Evolutionary conservation across 257 asterid genomes (phyloP).

Genomic region (Henckelia pumila): DNA sequence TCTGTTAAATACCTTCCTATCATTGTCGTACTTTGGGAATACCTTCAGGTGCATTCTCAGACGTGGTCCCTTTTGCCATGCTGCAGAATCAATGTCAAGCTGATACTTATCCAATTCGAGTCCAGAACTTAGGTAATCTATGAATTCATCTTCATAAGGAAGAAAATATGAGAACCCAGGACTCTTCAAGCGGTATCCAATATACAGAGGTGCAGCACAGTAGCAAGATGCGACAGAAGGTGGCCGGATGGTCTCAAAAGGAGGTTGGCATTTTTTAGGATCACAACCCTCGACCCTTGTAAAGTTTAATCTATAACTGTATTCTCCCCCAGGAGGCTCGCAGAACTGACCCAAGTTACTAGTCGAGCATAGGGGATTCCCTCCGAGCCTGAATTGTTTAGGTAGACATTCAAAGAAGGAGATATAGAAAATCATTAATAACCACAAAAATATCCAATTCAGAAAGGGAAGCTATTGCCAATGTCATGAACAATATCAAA

Average conservation of each 20-base stretch:
- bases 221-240: slow-evolving; percentile 48
- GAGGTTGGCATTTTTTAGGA: slow-evolving; percentile 54
- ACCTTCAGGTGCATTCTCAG: slow-evolving; percentile 68
- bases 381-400: slow-evolving; percentile 60
- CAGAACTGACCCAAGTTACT: slow-evolving; percentile 39
- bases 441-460: slow-evolving; percentile 3
- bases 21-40: slow-evolving; percentile 51
- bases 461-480: background rate
- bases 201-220: slow-evolving; percentile 75
- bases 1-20: slow-evolving; percentile 37
- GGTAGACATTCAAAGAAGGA: background rate
- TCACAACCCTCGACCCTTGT: slow-evolving; percentile 37
- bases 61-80: slow-evolving; percentile 83
- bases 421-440: slow-evolving; percentile 1
- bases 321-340: slow-evolving; percentile 47
- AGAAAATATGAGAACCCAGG: slow-evolving; percentile 77
- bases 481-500: slow-evolving; percentile 14
- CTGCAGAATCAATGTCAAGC: slow-evolving; percentile 52
- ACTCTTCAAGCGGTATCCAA: slow-evolving; percentile 89
- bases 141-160: slow-evolving; percentile 52
- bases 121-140: slow-evolving; percentile 55
- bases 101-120: slow-evolving; percentile 54
- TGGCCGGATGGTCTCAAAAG: slow-evolving; percentile 52
- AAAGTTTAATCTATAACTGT: slow-evolving; percentile 29
- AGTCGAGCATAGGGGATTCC: slow-evolving; percentile 67